A percentile compares a stretch with the other conserved stretches of the same genome.
Conservation (phyloP, 2,329 filamentous ascomycete genomes). For the Knoxdaviesia proteae region DNA sequence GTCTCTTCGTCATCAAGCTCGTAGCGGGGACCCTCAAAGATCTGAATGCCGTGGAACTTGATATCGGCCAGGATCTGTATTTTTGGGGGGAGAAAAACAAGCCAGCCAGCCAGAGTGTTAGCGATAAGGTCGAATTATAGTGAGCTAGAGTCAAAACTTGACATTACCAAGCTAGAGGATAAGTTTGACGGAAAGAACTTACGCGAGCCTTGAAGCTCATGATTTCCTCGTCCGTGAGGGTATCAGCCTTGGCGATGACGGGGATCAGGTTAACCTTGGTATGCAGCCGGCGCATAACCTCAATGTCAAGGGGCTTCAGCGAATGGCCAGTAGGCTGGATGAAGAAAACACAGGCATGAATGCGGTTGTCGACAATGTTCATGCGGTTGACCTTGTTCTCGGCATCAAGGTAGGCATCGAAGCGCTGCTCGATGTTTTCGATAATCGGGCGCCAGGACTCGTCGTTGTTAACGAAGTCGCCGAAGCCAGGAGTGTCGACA, state of each 20-base stretch:
- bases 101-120: too few relatives aligned
- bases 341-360: constrained; percentile 98
- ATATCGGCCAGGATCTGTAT: constrained; percentile 85
- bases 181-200: constrained; percentile 19
- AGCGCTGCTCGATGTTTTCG: constrained; percentile 98
- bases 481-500: constrained; percentile 93
- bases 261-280: constrained; percentile 99
- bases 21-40: constrained; percentile 96
- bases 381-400: constrained; percentile 99
- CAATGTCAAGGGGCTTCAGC: constrained; percentile 92
- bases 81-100: too few relatives aligned
- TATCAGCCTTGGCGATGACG: constrained; percentile 97
- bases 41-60: constrained; percentile 91
- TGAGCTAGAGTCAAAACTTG: too few relatives aligned
- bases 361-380: constrained; percentile 99
- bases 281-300: constrained; percentile 97
- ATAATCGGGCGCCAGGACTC: constrained; percentile 98
- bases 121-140: constrained; percentile 2
- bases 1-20: constrained; percentile 99
- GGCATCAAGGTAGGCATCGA: constrained; percentile 92
- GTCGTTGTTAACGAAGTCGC: constrained; percentile 99
- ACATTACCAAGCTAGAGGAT: too few relatives aligned
- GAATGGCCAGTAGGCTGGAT: constrained; percentile 98
- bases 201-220: constrained; percentile 87
- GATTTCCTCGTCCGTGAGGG: constrained; percentile 92